Percentiles rank a stretch among this genome's conserved stretches.
These are phyloP conservation scores for Kwoniella botswanensis DNA, from an alignment of 768 basidiomycete genomes.

Conservation along the genomic window DNA sequence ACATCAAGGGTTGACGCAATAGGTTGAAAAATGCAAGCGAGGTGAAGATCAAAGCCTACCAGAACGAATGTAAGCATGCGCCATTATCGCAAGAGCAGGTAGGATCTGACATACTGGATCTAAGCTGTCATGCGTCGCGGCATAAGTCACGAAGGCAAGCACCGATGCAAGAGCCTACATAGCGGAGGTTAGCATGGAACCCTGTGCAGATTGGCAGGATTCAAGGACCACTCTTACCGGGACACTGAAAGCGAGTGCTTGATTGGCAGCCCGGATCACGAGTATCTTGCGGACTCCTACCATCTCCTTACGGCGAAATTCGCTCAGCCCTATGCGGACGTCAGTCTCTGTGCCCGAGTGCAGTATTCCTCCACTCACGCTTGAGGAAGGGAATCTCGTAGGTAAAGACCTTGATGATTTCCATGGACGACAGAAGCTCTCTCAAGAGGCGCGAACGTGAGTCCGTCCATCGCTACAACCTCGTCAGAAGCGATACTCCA, in stretches of 20 bases:
- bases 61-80: too few relatives aligned
- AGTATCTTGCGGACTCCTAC: constrained; percentile 66
- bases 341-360: not conserved
- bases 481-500: not conserved
- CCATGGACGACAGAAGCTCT: constrained; percentile 71
- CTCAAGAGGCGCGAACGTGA: constrained; percentile 68
- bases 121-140: constrained; percentile 64
- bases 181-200: constrained; percentile 51
- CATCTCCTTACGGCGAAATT: constrained; percentile 66
- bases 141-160: constrained; percentile 71
- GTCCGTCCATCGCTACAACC: constrained; percentile 65
- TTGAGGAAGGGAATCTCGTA: constrained; percentile 73
- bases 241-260: constrained; percentile 48
- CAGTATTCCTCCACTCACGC: constrained; percentile 59
- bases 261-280: constrained; percentile 70
- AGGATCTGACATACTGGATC: constrained; percentile 60
- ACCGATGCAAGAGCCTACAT: constrained; percentile 71
- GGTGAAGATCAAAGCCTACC: constrained; percentile 68
- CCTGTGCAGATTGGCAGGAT: too few relatives aligned
- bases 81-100: too few relatives aligned
- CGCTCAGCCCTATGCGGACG: constrained; percentile 62
- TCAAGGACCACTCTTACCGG: constrained; percentile 10
- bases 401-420: constrained; percentile 76
- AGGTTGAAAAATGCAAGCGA: constrained; percentile 68
- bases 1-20: constrained; percentile 67